phyloP scores from a whole-genome alignment of 2,329 filamentous ascomycete species.

The Leptographium procerum region DNA sequence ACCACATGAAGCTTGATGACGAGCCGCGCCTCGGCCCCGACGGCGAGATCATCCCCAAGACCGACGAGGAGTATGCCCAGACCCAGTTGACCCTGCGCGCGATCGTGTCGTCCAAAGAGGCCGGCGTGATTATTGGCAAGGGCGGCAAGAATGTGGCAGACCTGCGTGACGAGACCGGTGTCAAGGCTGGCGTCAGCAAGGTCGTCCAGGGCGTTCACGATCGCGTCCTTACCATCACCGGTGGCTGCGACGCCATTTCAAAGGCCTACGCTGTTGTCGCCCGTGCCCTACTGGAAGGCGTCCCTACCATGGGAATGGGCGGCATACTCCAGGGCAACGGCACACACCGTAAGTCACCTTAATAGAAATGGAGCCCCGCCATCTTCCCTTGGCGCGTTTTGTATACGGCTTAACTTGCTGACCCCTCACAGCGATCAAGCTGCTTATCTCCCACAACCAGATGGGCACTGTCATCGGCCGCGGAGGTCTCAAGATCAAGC shows the following conservation, averaged over 20 bases:
- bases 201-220: constrained; percentile 96
- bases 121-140: constrained; percentile 98
- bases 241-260: constrained; percentile 75
- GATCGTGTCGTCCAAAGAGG: constrained; percentile 98
- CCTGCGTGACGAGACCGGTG: constrained; percentile 90
- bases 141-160: constrained; percentile 97
- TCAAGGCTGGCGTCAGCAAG: constrained; percentile 97
- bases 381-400: no score
- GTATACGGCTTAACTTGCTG: not conserved
- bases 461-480: constrained; percentile 99
- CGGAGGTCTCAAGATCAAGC: constrained; percentile 96
- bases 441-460: constrained; percentile 98
- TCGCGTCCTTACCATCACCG: constrained; percentile 90
- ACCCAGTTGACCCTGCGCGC: constrained; percentile 88
- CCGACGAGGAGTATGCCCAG: constrained; percentile 92
- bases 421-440: constrained; percentile 64
- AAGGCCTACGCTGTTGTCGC: constrained; percentile 91
- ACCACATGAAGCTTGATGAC: constrained; percentile 56
- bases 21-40: constrained; percentile 54
- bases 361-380: no score
- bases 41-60: constrained; percentile 72
- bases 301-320: constrained; percentile 92
- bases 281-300: constrained; percentile 81
- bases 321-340: constrained; percentile 77
- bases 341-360: constrained; percentile 70